Conservation (phyloP, 2,329 filamentous ascomycete genomes). For the Arthrobotrys musiformis region DNA sequence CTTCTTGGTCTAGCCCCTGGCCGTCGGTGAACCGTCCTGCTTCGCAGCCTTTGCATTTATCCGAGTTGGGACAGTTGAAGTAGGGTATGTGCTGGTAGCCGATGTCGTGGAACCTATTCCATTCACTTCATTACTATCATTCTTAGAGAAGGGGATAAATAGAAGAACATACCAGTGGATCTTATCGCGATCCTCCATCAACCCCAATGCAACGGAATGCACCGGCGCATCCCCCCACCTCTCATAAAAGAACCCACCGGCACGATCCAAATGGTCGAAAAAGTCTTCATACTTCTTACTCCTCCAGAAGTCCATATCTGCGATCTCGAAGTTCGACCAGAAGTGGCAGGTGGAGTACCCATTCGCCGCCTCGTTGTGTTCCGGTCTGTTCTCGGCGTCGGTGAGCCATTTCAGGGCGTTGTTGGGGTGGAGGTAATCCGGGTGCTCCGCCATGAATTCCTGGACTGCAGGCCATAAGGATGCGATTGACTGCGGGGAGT, state of each 20-base stretch:
- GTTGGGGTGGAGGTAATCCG: slow-evolving; percentile 81
- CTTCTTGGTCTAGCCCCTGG: slow-evolving; percentile 81
- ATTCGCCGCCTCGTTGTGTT: slow-evolving; percentile 82
- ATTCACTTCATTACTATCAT: no score
- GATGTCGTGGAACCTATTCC: slow-evolving; percentile 92
- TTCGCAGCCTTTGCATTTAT: slow-evolving; percentile 69
- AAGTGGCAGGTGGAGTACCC: slow-evolving; percentile 99
- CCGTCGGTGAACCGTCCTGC: slow-evolving; percentile 88
- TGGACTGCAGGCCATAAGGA: slow-evolving; percentile 94
- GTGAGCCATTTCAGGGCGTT: slow-evolving; percentile 89
- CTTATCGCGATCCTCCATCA: slow-evolving; percentile 90
- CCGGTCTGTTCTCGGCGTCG: slow-evolving; percentile 78
- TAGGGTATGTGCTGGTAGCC: slow-evolving; percentile 98
- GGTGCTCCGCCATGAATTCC: slow-evolving; percentile 87
- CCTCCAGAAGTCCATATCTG: slow-evolving; percentile 90
- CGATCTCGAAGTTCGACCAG: slow-evolving; percentile 99
- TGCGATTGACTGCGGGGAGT: slow-evolving; percentile 85
- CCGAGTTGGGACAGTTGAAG: slow-evolving; percentile 97
- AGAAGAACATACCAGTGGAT: slow-evolving; percentile 84
- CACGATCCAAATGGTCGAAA: slow-evolving; percentile 92
- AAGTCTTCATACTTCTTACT: slow-evolving; percentile 92
- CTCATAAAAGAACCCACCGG: slow-evolving; percentile 98
- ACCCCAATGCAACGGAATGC: slow-evolving; percentile 88
- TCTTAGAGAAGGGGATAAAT: no score
- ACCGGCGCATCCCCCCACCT: slow-evolving; percentile 98